These are phyloP conservation scores for Piromyces sp. DNA, from an alignment of 192 early-diverging fungal species.

Conservation along the genomic window DNA sequence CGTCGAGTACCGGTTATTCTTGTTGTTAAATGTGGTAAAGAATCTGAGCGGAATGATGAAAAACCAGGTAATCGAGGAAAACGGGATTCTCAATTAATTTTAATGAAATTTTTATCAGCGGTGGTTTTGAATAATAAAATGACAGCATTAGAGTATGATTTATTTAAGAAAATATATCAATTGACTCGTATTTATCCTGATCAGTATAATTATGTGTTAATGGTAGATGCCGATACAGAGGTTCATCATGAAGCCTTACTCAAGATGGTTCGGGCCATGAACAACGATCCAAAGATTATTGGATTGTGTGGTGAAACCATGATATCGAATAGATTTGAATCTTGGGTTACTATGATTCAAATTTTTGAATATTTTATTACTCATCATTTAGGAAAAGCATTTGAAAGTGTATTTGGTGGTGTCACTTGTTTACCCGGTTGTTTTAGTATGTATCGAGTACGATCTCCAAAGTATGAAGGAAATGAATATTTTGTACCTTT, in stretches of 20 bases:
- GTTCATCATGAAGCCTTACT: conserved; percentile 12
- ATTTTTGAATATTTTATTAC: conserved; percentile 96
- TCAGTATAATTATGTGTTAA: conserved; percentile 90
- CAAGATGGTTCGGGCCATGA: background rate
- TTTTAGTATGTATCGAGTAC: conserved; percentile 97
- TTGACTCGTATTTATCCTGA: conserved; percentile 90
- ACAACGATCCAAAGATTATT: conserved; percentile 1
- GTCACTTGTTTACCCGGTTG: conserved; percentile 97
- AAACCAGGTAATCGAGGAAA: conserved; percentile 73
- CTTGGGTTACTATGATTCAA: background rate
- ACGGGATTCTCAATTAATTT: conserved; percentile 93
- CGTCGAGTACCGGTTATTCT: conserved; percentile 87
- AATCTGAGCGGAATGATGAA: conserved; percentile 72
- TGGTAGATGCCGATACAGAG: conserved; percentile 95
- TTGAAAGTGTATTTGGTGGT: conserved; percentile 91
- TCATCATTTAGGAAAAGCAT: conserved; percentile 91
- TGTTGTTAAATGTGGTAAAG: conserved; percentile 79
- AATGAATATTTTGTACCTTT: background rate
- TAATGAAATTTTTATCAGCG: conserved; percentile 94
- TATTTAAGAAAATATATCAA: conserved; percentile 97
- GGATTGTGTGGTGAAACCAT: background rate
- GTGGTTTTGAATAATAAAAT: conserved; percentile 86
- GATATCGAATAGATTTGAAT: background rate
- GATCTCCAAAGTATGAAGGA: conserved; percentile 40
- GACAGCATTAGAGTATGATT: conserved; percentile 88